Base-by-base conservation (phyloP, 139 green algal genomes). In the Prasinococcaceae sp. region DNA sequence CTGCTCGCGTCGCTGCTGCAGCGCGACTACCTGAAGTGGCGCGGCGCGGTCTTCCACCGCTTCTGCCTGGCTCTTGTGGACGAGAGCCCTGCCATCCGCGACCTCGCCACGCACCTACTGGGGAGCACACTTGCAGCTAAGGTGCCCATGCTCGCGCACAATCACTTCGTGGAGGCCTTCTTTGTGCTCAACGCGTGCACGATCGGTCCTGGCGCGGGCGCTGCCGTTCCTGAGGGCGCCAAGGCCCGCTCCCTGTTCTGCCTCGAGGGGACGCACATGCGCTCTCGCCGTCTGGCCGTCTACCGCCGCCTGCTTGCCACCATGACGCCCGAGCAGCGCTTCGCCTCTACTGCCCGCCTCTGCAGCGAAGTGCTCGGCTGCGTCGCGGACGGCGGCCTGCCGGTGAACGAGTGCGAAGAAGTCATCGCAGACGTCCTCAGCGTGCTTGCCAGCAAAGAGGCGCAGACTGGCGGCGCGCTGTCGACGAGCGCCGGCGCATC, bases 21-120 rank as follows among this genome's bases (percentile, higher is more conserved):
- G 61, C 53, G 63, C 60, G 84, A 94, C 55, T 94, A 81, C 39
- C 75, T 94, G 38, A 92, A 93, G 70, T 93, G 84, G 84, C 57
- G 83, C 1, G 84, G 84, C 2, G 53, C 66, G 14, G 70, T 94
- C 24, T 85, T 94, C 57, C 76, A 83, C 48, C 69, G 74, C 50
- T 85, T 90, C 54, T 37, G 85, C 36, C 68, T 86, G 29, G 72
- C 82, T 0, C 66, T 94, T 4, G 83, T 94, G 39, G 84, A 94
- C 56, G 58, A 77, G 2, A 73, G 29, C 0, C 25, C 61, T 0
- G 27, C 19, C 17, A 61, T 84, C 0, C 30, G 54, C 1, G 37
- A 20, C 10, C 55, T 84, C 33, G 73, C 72, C 4, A 44, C 71
- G 19, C 68, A 71, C 41, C 50, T 84, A 6, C 66, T 83, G 48